Evolutionary conservation across 2,329 filamentous ascomycete species (phyloP).

Genomic region (Aspergillus sp.): DNA sequence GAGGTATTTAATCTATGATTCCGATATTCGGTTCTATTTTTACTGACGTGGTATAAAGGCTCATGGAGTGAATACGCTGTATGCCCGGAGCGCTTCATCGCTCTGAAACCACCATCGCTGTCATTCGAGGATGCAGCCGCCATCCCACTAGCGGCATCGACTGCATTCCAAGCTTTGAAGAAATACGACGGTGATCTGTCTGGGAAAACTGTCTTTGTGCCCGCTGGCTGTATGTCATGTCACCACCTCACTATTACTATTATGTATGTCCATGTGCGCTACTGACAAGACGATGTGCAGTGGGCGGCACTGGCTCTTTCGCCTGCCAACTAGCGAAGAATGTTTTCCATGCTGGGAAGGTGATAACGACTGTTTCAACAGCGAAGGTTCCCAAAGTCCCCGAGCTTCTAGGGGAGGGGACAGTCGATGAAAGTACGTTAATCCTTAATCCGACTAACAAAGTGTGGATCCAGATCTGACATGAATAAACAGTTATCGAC

Average conservation of each 20-base stretch:
- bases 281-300: constrained; percentile 6
- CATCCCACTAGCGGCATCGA: constrained; percentile 43
- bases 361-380: constrained; percentile 56
- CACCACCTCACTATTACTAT: no score
- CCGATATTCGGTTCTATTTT: rapidly evolving
- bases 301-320: constrained; percentile 50
- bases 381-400: constrained; percentile 50
- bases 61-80: constrained; percentile 40
- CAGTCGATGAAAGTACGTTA: constrained; percentile 45
- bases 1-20: constrained; percentile 11
- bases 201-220: constrained; percentile 54
- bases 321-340: constrained; percentile 54
- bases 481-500: constrained; percentile 43
- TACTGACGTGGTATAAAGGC: constrained; percentile 23
- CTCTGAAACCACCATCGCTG: constrained; percentile 42
- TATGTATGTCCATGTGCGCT: no score
- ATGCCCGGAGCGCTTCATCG: constrained; percentile 33
- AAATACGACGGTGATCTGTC: constrained; percentile 47
- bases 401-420: constrained; percentile 41
- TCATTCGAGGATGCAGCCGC: constrained; percentile 47
- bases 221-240: constrained; percentile 41
- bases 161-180: constrained; percentile 47
- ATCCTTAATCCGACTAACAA: constrained; percentile 7
- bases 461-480: no score
- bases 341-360: constrained; percentile 46